These are phyloP conservation scores for Suhomyces canberraensis DNA, from an alignment of 805 yeast genomes.

Conservation along the genomic window DNA sequence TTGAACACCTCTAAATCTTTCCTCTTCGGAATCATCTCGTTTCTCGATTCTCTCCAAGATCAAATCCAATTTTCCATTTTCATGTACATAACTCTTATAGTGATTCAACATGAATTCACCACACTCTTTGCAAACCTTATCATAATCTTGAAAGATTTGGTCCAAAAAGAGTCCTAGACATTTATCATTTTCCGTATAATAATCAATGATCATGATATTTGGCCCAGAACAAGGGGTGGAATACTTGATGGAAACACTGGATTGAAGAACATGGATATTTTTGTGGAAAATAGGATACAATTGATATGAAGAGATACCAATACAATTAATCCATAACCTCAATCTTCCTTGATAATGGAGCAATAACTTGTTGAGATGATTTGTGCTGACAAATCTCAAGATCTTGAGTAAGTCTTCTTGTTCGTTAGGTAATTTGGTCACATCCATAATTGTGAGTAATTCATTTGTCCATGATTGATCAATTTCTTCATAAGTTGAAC, in stretches of 20 bases:
- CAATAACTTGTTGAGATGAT: conserved; percentile 42
- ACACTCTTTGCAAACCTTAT: conserved; percentile 74
- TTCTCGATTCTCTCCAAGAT: conserved; percentile 52
- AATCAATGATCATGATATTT: conserved; percentile 75
- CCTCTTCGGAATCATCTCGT: neutral
- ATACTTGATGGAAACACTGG: conserved; percentile 77
- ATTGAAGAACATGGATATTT: conserved; percentile 70
- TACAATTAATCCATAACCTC: conserved; percentile 47
- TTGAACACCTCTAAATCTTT: conserved; percentile 5
- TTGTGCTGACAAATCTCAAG: conserved; percentile 33
- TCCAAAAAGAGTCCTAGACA: conserved; percentile 88
- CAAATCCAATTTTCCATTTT: conserved; percentile 76
- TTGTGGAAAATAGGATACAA: conserved; percentile 60
- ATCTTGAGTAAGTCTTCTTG: conserved; percentile 34
- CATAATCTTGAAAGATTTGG: conserved; percentile 65
- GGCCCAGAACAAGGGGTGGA: conserved; percentile 96
- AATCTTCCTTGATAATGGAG: conserved; percentile 45
- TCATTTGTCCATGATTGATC: conserved; percentile 23
- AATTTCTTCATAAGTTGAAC: conserved; percentile 24
- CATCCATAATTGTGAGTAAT: conserved; percentile 23
- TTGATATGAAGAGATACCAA: conserved; percentile 36
- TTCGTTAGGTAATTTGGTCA: conserved; percentile 35
- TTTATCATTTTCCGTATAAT: conserved; percentile 86
- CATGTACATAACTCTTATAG: conserved; percentile 84
- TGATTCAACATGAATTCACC: conserved; percentile 69